Evolutionary conservation across 345 rosid species (phyloP), one percentile per base, ranked within the genome.

Genomic region (Aquilaria sinensis): DNA sequence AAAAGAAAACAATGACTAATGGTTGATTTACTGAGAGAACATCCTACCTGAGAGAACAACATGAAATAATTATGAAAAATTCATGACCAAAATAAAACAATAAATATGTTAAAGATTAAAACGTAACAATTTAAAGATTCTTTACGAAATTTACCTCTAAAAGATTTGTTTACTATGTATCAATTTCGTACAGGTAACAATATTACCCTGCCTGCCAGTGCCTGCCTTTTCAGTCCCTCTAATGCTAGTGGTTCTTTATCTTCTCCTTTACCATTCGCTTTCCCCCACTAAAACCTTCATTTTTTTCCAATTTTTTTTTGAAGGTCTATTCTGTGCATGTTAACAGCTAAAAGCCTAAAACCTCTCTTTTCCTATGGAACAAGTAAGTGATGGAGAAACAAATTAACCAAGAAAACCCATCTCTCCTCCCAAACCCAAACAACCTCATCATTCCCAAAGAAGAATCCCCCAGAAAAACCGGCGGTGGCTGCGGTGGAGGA

Each of bases 371-470:
- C 23, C 14, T 63, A 59, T 32, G 48, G 51, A 60, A 48, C 58
- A 66, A 77, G 78, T 63, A 78, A 73, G 81, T 76, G 65, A 85
- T 87, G 96, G 92, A 87, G 62, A 85, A 74, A 69, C 88, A 84
- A 65, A 75, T 57, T 31, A 80, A 65, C 63, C 80, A 73, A 64
- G 79, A 66, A 34, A 60, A 46, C 72, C 79, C 87, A 55, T 68
- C 80, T 71, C 79, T 67, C 73, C 80, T 72, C 67, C 72, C 69
- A 30, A 63, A 41, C 50, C 60, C 30, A 31, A 50, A 56, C 31
- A 56, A 15, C n/a, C 48, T 12, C 57, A 16, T 46, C 54, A 50
- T 37, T 71, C 46, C 50, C 66, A 67, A 69, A 53, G 73, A 68
- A 58, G 80, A 79, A 12, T 70, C 82, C 7, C 76, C 83, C 2